Evolutionary conservation across 179 eudicot genomes (phyloP), one percentile per base, ranked within the genome.

Genomic region (Pouteria campechiana): DNA sequence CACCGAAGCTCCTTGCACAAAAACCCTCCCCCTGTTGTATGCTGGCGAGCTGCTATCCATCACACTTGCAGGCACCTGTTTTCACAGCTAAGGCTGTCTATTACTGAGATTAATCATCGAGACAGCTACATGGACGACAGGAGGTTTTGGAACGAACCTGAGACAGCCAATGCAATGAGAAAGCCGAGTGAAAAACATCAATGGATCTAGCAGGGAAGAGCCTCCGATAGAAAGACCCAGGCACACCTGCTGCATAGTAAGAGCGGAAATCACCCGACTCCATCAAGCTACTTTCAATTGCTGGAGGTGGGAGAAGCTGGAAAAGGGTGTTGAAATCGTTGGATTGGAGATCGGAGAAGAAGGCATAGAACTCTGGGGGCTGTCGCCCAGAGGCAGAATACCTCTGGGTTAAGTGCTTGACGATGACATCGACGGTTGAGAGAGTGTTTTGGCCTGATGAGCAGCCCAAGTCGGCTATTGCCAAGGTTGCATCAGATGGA

Each of bases 251-350:
- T 1, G 81, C 97, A 27, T 80, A 88, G 60, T 80, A 88, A 4
- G 82, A 68, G 11, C 97, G 82, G 50, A 78, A 82, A 46, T 52
- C 60, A 33, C 97, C 79, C 62, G 79, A 92, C 55, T 83, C 94
- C 94, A 80, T 80, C 68, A 75, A 79, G 1, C 54, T 63, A 2
- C 69, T 76, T 4, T 52, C 30, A 33, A 54, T 58, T 3, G 58
- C 65, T 58, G 64, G 27, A 2, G 79, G 75, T 4, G 97, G 95
- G 4, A 88, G 79, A 23, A 84, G 83, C 48, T 88, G 95, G 43
- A 88, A 88, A 6, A 85, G 88, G 9, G 95, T 84, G 74, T 88
- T 88, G 76, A 88, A 88, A 69, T 88, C 97, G 56, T 88, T 88
- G 4, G 93, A 81, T 0, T 94, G 93, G 5, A 88, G 76, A 57